A percentile compares a stretch with the other conserved stretches of the same genome.
phyloP scores from a whole-genome alignment of 345 rosid genomes.

The Euphorbia lathyris region DNA sequence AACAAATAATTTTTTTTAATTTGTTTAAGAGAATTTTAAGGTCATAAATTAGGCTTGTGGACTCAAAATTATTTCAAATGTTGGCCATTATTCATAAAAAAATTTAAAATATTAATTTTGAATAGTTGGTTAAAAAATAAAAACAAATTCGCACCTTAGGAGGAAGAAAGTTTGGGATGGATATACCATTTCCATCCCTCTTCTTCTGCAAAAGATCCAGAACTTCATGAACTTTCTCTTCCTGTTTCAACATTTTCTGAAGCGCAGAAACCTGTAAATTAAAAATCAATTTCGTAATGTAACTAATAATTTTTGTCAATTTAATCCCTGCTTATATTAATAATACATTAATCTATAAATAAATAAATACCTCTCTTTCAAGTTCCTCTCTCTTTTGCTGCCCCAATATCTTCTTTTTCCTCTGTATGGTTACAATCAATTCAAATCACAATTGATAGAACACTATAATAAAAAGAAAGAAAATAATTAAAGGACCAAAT shows the following conservation, averaged over 20 bases:
- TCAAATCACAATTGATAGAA: neutral
- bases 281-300: neutral
- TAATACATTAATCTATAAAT: no score
- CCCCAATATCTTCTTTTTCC: conserved; percentile 59
- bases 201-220: conserved; percentile 49
- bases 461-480: no score
- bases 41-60: no score
- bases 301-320: no score
- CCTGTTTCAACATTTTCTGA: conserved; percentile 72
- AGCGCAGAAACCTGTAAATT: conserved; percentile 54
- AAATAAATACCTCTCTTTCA: conserved; percentile 96
- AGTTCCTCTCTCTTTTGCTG: conserved; percentile 71
- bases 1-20: no score
- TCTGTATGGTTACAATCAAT: conserved; percentile 31
- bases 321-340: no score
- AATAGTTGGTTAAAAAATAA: no score
- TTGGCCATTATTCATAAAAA: no score
- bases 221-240: conserved; percentile 70
- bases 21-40: no score
- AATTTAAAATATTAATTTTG: no score
- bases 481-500: neutral
- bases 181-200: conserved; percentile 39
- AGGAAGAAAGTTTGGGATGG: conserved; percentile 70
- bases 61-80: no score
- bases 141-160: conserved; percentile 50